phyloP scores from a whole-genome alignment of 179 eudicot genomes.

The Silene noctiflora region DNA sequence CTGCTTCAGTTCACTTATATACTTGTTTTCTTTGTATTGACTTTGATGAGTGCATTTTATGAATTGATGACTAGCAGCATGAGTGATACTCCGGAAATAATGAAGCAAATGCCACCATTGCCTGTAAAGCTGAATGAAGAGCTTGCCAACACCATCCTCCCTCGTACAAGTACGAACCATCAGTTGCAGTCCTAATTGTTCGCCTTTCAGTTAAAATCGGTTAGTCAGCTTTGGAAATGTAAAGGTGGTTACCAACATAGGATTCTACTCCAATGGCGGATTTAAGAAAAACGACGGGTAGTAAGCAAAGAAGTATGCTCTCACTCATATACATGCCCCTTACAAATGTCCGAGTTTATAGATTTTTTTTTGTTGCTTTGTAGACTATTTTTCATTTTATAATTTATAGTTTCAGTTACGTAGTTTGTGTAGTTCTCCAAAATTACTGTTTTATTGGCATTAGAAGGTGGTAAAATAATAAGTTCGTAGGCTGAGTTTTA shows the following conservation, averaged over 20 bases:
- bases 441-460: conserved; percentile 25
- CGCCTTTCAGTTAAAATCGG: background rate
- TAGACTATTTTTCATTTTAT: conserved; percentile 6
- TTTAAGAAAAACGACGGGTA: conserved; percentile 20
- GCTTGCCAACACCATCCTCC: conserved; percentile 64
- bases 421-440: conserved; percentile 32
- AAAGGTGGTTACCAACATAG: conserved; percentile 3
- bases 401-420: conserved; percentile 13
- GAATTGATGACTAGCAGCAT: conserved; percentile 42
- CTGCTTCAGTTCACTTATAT: too few species aligned
- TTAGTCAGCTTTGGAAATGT: conserved; percentile 10
- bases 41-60: background rate
- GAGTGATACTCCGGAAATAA: conserved; percentile 73
- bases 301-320: conserved; percentile 23
- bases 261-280: conserved; percentile 8
- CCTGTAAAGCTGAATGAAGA: conserved; percentile 92
- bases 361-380: background rate
- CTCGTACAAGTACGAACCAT: conserved; percentile 39
- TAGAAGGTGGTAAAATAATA: conserved; percentile 29
- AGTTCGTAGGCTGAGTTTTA: conserved; percentile 25
- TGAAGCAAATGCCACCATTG: conserved; percentile 97
- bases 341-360: conserved; percentile 24
- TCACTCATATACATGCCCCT: conserved; percentile 16
- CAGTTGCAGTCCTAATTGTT: conserved; percentile 45
- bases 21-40: background rate